Evolutionary conservation across 768 basidiomycete species (phyloP), one percentile per base, ranked within the genome.

Genomic region (Suillus hirtellus): DNA sequence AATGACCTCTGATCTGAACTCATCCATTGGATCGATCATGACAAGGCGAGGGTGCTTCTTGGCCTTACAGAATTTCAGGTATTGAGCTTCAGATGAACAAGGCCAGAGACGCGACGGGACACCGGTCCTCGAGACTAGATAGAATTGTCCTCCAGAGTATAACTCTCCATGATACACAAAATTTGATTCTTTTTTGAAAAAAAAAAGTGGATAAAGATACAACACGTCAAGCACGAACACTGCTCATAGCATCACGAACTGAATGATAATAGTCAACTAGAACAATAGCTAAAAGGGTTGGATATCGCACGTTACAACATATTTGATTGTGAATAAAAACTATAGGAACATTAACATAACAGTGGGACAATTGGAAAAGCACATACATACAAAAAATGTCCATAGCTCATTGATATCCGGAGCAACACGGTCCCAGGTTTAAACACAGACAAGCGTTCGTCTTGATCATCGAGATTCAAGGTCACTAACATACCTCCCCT

Each of bases 401-500:
- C 27, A 42, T 42, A 58, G 10, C 27, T 27, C 17, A 19, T 17
- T 11, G n/a, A 6, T 19, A 35, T 53, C 11, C 11, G 31, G 24
- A 58, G 24, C 3, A 42, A 58, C 42, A 27, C 17, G 42, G 24
- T 58, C 40, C 38, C 40, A 58, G 42, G 17, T 31, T 27, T 7
- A 19, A 19, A 58, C 38, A 56, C 12, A 42, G 27, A 42, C 24
- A 42, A 12, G 5, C 19, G 0, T 19, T 58, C 40, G 10, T 58
- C 40, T 21, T 24, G 12, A 42, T 58, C 56, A 58, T 42, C 56
- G 40, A 58, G 38, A 65, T 42, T 83, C 82, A 69, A 84, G 68
- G 70, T 83, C 76, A 46, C 82, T 84, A 34, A 81, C 75, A 67
- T 81, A 84, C 67, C 69, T 78, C 24, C 81, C 82, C 21, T 77